A percentile compares a stretch with the other conserved stretches of the same genome.
Evolutionary conservation across 176 grass and related monocot species (phyloP).

Genomic region (Thalia dealbata): DNA sequence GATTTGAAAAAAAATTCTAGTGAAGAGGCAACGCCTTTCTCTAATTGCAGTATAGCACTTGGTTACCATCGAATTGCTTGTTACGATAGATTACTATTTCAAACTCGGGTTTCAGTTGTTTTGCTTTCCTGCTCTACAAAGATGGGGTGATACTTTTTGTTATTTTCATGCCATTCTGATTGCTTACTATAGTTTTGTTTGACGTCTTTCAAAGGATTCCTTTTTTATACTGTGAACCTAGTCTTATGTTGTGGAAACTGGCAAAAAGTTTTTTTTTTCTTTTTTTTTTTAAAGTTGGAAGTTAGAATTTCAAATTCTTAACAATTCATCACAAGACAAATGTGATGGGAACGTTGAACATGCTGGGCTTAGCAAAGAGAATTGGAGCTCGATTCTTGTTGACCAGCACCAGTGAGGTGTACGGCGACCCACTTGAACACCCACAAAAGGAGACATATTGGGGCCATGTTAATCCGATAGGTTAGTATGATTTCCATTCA

Average conservation of each 20-base stretch:
- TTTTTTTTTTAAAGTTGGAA: background rate
- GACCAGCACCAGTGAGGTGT: constrained; percentile 96
- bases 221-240: background rate
- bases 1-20: background rate
- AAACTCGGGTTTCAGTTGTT: background rate
- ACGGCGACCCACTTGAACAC: constrained; percentile 89
- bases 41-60: background rate
- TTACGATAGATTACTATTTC: background rate
- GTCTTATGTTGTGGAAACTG: background rate
- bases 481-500: constrained; percentile 31
- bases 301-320: constrained; percentile 30
- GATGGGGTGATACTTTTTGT: background rate
- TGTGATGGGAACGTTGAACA: constrained; percentile 97
- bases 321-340: constrained; percentile 72
- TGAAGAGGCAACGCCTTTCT: background rate
- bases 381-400: constrained; percentile 76
- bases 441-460: constrained; percentile 96
- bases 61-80: background rate
- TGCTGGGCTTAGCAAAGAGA: constrained; percentile 94
- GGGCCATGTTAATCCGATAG: constrained; percentile 98
- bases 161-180: background rate
- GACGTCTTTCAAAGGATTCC: background rate
- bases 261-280: no score
- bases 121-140: background rate
- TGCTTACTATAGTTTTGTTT: background rate